Percentiles rank a stretch among this genome's conserved stretches.
phyloP scores from a whole-genome alignment of 2,329 filamentous ascomycete genomes.

The Calonectria crousiana region DNA sequence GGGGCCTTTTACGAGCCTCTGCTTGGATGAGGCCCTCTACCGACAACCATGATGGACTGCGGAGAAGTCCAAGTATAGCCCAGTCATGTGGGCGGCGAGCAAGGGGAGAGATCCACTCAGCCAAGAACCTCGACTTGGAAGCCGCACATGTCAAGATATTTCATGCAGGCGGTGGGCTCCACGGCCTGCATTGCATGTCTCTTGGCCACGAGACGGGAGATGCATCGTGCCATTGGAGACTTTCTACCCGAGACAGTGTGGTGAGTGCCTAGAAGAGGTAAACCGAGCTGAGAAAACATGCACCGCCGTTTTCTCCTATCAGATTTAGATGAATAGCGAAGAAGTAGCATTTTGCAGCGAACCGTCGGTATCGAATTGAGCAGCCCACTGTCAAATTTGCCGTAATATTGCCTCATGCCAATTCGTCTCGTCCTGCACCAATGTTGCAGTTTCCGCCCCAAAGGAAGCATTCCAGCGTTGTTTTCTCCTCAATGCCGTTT shows the following conservation, averaged over 20 bases:
- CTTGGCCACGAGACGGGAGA: neutral
- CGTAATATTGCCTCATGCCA: neutral
- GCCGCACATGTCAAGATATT: neutral
- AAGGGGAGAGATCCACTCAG: neutral
- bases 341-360: neutral
- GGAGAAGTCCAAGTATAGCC: neutral
- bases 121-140: neutral
- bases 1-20: neutral
- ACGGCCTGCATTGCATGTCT: neutral
- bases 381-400: neutral
- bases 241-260: neutral
- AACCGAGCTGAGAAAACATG: neutral
- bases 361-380: neutral
- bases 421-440: neutral
- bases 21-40: conserved; percentile 6
- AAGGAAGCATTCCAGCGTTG: neutral
- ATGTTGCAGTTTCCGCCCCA: neutral
- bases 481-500: neutral
- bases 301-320: neutral
- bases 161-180: neutral
- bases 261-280: neutral
- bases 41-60: neutral
- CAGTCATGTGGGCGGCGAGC: neutral
- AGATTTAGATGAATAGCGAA: neutral
- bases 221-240: neutral